A percentile compares a stretch with the other conserved stretches of the same genome.
Evolutionary conservation across 2,329 filamentous ascomycete genomes (phyloP).

Genomic region (Pyrenochaeta sp.): DNA sequence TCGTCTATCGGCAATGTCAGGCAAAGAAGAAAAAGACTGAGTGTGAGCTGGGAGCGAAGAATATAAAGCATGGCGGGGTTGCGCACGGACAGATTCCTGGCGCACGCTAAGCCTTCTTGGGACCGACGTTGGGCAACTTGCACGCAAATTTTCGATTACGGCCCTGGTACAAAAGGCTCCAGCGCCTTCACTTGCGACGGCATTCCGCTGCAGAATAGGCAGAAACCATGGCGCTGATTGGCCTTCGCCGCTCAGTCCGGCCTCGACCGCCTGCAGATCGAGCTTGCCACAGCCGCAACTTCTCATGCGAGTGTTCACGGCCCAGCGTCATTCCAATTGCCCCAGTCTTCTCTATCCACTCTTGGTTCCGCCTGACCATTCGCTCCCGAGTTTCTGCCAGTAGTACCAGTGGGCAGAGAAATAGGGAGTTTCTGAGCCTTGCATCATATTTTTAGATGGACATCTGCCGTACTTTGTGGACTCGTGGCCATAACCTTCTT

Average conservation of each 20-base stretch:
- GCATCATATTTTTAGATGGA: no score
- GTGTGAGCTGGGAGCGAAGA: conserved; percentile 14
- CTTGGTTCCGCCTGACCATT: background rate
- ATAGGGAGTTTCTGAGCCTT: no score
- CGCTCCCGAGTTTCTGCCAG: no score
- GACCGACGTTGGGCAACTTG: conserved; percentile 10
- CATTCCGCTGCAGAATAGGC: conserved; percentile 16
- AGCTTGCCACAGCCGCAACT: conserved; percentile 32
- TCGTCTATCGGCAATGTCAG: conserved; percentile 15
- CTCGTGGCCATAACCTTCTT: no score
- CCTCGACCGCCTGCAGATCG: conserved; percentile 22
- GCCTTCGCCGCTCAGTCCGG: conserved; percentile 6
- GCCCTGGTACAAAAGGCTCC: background rate
- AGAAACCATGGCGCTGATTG: conserved; percentile 17
- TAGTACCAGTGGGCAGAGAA: no score
- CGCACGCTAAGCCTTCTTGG: conserved; percentile 16
- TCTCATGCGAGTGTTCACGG: conserved; percentile 26
- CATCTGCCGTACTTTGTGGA: no score
- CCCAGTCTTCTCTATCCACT: background rate
- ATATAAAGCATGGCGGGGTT: conserved; percentile 14
- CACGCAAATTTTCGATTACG: conserved; percentile 15
- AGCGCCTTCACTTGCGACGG: conserved; percentile 17
- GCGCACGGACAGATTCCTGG: conserved; percentile 6
- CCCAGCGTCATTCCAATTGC: conserved; percentile 11
- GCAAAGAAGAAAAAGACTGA: conserved; percentile 16